phyloP scores from a whole-genome alignment of 2,329 filamentous ascomycete species.

The Fusarium chaquense region DNA sequence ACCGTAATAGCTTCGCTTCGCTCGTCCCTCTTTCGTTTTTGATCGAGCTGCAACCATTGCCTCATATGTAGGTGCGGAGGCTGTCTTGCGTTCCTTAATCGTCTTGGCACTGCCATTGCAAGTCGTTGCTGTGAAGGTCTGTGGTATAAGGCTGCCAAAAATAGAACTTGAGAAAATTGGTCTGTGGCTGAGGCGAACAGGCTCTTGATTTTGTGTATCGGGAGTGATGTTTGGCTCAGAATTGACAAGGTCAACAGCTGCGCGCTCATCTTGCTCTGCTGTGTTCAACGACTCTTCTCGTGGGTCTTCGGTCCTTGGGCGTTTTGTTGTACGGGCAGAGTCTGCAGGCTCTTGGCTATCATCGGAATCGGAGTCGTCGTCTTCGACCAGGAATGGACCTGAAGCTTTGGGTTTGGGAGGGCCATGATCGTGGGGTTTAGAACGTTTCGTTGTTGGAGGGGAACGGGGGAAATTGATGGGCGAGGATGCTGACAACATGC shows the following conservation, averaged over 20 bases:
- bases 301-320: conserved; percentile 50
- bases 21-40: conserved; percentile 73
- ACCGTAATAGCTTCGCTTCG: conserved; percentile 86
- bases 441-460: conserved; percentile 53
- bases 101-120: conserved; percentile 69
- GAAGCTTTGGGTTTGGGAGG: conserved; percentile 52
- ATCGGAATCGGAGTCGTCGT: conserved; percentile 53
- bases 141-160: conserved; percentile 43
- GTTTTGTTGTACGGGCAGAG: conserved; percentile 46
- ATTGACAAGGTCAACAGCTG: conserved; percentile 5
- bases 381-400: conserved; percentile 56
- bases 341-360: conserved; percentile 14
- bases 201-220: conserved; percentile 9
- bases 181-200: conserved; percentile 39
- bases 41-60: conserved; percentile 76
- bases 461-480: conserved; percentile 68
- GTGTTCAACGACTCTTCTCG: conserved; percentile 24
- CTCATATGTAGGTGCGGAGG: conserved; percentile 68
- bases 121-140: conserved; percentile 61
- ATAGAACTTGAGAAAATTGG: conserved; percentile 49
- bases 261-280: neutral
- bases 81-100: conserved; percentile 66
- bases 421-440: conserved; percentile 53
- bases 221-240: conserved; percentile 3
- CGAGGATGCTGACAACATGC: conserved; percentile 71